A percentile compares a stretch with the other conserved stretches of the same genome.
phyloP scores from a whole-genome alignment of 306 rosid genomes.

The Rosa persica region DNA sequence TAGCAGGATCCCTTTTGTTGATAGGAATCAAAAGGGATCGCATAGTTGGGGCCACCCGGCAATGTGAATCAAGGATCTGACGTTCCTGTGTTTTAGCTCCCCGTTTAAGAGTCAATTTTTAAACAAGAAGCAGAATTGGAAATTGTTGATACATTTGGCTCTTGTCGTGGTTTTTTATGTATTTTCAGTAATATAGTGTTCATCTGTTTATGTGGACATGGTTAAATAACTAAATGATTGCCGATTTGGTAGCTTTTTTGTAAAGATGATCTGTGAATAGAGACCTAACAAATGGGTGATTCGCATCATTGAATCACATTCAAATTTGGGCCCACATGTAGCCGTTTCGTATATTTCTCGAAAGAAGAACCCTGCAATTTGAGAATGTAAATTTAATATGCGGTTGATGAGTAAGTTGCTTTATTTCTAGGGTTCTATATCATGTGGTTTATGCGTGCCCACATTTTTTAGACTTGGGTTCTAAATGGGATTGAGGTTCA shows the following conservation, averaged over 20 bases:
- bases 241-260: neutral
- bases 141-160: neutral
- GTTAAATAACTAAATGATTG: neutral
- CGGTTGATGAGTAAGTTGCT: no score
- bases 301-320: neutral
- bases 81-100: neutral
- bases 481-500: neutral
- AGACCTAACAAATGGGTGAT: neutral
- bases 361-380: neutral
- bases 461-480: neutral
- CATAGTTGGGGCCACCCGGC: neutral
- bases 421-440: neutral
- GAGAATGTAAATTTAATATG: neutral
- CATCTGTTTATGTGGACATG: neutral
- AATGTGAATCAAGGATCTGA: neutral
- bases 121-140: neutral
- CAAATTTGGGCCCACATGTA: neutral
- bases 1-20: neutral
- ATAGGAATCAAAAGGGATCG: neutral
- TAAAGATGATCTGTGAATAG: neutral
- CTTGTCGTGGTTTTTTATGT: neutral
- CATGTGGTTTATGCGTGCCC: neutral
- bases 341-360: neutral
- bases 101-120: neutral
- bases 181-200: neutral